Evolutionary conservation across 1,284 basidiomycete species (phyloP), one percentile per base, ranked within the genome.

Genomic region (Takashimella koratensis): DNA sequence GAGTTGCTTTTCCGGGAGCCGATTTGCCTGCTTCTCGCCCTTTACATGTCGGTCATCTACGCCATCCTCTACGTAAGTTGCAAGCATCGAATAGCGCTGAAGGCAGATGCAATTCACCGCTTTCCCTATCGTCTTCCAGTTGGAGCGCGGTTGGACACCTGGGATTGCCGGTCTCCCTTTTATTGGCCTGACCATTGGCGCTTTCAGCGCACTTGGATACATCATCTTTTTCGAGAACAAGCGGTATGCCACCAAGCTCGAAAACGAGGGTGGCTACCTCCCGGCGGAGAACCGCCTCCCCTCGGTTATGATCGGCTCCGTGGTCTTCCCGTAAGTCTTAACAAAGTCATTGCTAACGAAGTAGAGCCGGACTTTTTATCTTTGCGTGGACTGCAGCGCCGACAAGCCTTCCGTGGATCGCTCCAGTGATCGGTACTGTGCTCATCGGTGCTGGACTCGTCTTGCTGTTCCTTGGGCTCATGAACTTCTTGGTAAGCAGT

Each of bases 161-260:
- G 84, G 85, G 4, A 63, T 83, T 60, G 78, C 79, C 2, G 85
- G 85, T 1, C 79, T 86, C 2, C 82, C 84, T 0, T 86, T 86
- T 70, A 76, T 86, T 25, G 84, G 84, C 19, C 78, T 86, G 30
- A 82, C 84, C 0, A 57, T 83, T 5, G 85, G 83, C 1, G 79
- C 82, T 16, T 74, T 77, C 16, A 63, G 82, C 3, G 80, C 83
- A 19, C 79, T 83, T 0, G 67, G 82, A 10, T 81, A 83, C 66
- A 83, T 84, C 60, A 77, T 76, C 39, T 59, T 66, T 27, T 41
- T 49, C 55, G 58, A 63, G 16, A 70, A 71, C 55, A 61, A 61
- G 0, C 52, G 59, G 5, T 70, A 70, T 45, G 39, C 49, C 12
- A 53, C 53, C 21, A 54, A 51, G 13, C 45, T 57, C 26, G 40